These are phyloP conservation scores for Saccharomycopsis capsularis DNA, from an alignment of 805 yeast species.

Conservation along the genomic window DNA sequence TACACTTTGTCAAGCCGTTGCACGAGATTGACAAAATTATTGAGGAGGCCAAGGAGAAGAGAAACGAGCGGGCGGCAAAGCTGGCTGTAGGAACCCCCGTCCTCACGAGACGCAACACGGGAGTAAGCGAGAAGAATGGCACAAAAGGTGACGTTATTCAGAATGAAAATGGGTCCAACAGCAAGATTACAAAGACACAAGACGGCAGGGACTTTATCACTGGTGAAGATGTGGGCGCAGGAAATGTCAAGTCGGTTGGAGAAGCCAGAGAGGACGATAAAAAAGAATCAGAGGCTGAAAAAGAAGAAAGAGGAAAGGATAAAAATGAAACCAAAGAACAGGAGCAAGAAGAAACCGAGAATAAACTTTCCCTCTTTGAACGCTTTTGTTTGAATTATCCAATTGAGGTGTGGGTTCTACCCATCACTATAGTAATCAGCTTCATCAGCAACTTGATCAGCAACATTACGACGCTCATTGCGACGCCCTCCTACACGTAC, in stretches of 20 bases:
- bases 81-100: too few species aligned
- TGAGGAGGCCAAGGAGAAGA: conserved; percentile 21
- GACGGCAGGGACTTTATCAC: too few species aligned
- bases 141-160: not conserved
- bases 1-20: conserved; percentile 32
- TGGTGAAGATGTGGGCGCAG: too few species aligned
- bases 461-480: conserved; percentile 13
- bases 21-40: conserved; percentile 33
- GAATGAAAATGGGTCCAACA: conserved; percentile 1
- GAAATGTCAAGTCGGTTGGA: too few species aligned
- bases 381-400: not conserved
- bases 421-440: conserved; percentile 8
- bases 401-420: conserved; percentile 8
- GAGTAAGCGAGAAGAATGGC: too few species aligned
- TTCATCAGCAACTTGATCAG: conserved; percentile 8
- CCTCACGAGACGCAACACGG: conserved; percentile 2
- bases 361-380: not conserved
- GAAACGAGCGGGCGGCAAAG: conserved; percentile 23
- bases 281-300: conserved; percentile 2
- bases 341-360: conserved; percentile 11
- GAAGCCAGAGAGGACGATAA: too few species aligned
- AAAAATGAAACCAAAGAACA: not conserved
- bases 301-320: conserved; percentile 11
- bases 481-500: conserved; percentile 31
- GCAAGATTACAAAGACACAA: too few species aligned